Conservation (phyloP, 768 basidiomycete species). For the Leucosporidium scottii region DNA sequence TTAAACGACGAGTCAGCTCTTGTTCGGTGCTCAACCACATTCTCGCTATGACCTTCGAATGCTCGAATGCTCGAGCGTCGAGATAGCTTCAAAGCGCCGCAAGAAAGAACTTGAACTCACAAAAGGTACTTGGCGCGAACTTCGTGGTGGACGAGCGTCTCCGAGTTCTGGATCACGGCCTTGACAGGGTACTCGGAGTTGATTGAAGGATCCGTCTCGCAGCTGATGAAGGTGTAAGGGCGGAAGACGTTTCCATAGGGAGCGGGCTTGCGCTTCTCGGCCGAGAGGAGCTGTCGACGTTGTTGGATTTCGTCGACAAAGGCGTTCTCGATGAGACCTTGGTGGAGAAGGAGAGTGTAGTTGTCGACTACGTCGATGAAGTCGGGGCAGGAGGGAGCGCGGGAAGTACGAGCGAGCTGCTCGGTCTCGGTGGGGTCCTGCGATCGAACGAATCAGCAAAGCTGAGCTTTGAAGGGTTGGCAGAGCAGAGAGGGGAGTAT, state of each 20-base stretch:
- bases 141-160: conserved; percentile 26
- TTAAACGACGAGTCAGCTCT: conserved; percentile 42
- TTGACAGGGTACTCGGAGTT: conserved; percentile 31
- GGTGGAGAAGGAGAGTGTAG: conserved; percentile 37
- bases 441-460: neutral
- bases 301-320: conserved; percentile 36
- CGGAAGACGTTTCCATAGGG: conserved; percentile 36
- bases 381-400: conserved; percentile 38
- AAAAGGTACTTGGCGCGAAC: conserved; percentile 37
- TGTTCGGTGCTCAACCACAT: too few species aligned
- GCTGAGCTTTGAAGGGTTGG: neutral
- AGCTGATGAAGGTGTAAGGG: conserved; percentile 33
- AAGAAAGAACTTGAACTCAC: neutral
- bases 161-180: conserved; percentile 24
- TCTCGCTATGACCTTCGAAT: too few species aligned
- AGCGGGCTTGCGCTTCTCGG: conserved; percentile 25
- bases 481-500: neutral
- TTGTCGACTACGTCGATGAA: conserved; percentile 37
- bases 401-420: conserved; percentile 36
- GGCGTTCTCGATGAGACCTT: conserved; percentile 37
- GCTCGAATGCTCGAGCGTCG: too few species aligned
- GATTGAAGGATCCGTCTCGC: conserved; percentile 23
- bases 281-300: conserved; percentile 34
- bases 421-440: conserved; percentile 24
- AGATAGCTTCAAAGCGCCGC: too few species aligned